Percentiles rank a stretch among this genome's conserved stretches.
phyloP scores from a whole-genome alignment of 2,329 filamentous ascomycete species.

The Diaporthe batatas region DNA sequence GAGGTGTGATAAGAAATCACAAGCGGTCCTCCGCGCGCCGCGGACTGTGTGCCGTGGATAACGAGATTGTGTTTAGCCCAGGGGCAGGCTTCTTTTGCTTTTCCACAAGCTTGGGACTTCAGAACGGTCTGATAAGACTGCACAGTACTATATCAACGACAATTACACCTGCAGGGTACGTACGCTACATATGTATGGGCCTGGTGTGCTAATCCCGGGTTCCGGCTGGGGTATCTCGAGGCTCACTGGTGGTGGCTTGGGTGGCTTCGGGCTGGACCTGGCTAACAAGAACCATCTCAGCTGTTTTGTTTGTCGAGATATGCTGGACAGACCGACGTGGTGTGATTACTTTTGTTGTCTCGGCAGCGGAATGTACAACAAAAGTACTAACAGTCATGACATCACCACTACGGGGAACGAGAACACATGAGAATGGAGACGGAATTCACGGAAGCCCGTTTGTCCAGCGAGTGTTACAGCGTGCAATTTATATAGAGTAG shows the following conservation, averaged over 20 bases:
- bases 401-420: conserved; percentile 34
- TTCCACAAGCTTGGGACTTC: neutral
- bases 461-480: neutral
- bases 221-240: neutral
- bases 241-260: neutral
- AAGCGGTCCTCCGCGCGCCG: neutral
- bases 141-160: neutral
- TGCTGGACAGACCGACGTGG: neutral
- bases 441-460: conserved; percentile 15
- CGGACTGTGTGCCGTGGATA: neutral
- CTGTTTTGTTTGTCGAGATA: neutral
- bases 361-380: conserved; percentile 48
- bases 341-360: conserved; percentile 19
- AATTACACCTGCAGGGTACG: too few species aligned
- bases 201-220: neutral
- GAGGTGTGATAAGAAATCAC: neutral
- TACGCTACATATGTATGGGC: neutral
- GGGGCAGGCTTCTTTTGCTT: too few species aligned
- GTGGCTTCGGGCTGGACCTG: neutral
- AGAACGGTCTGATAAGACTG: too few species aligned
- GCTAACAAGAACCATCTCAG: conserved; percentile 12
- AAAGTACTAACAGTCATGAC: conserved; percentile 33
- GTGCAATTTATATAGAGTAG: neutral
- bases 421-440: conserved; percentile 6
- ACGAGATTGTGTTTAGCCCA: neutral